Conservation (phyloP, 441 rosid genomes). For the Heliophila coronopifolia region DNA sequence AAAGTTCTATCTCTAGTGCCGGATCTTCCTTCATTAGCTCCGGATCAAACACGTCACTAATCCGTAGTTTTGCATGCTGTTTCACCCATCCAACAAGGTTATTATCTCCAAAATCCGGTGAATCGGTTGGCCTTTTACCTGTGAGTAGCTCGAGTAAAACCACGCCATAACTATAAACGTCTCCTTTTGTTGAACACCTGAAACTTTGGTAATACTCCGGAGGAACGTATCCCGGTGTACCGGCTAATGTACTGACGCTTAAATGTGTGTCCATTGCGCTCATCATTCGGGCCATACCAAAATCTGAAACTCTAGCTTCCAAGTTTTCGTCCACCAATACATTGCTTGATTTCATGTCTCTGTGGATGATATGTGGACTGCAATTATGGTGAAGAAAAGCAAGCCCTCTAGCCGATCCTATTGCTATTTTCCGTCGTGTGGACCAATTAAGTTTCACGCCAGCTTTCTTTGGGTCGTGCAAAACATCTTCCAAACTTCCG, state of each 20-base stretch:
- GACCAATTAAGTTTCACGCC: slow-evolving; percentile 72
- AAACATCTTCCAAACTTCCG: slow-evolving; percentile 90
- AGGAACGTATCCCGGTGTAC: slow-evolving; percentile 97
- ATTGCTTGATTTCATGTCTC: slow-evolving; percentile 98
- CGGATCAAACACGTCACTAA: slow-evolving; percentile 53
- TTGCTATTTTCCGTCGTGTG: slow-evolving; percentile 75
- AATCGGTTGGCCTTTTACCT: slow-evolving; percentile 85
- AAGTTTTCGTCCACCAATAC: slow-evolving; percentile 72
- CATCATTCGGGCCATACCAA: slow-evolving; percentile 94
- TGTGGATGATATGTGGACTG: slow-evolving; percentile 82
- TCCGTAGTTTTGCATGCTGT: slow-evolving; percentile 74
- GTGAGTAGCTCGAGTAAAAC: slow-evolving; percentile 82
- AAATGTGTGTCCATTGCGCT: slow-evolving; percentile 86
- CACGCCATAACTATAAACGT: slow-evolving; percentile 89
- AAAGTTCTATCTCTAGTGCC: slow-evolving; percentile 49
- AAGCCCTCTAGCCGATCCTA: slow-evolving; percentile 88
- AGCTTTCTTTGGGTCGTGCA: slow-evolving; percentile 60
- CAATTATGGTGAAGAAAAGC: slow-evolving; percentile 91
- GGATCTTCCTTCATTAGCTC: slow-evolving; percentile 38
- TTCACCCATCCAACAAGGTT: slow-evolving; percentile 97
- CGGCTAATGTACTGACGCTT: slow-evolving; percentile 93
- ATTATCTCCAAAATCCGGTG: slow-evolving; percentile 95
- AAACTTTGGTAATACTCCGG: slow-evolving; percentile 98
- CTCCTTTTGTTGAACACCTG: slow-evolving; percentile 82
- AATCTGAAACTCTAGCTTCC: slow-evolving; percentile 93